Evolutionary conservation across 306 rosid genomes (phyloP), one percentile per base, ranked within the genome.

Genomic region (Vigna radiata): DNA sequence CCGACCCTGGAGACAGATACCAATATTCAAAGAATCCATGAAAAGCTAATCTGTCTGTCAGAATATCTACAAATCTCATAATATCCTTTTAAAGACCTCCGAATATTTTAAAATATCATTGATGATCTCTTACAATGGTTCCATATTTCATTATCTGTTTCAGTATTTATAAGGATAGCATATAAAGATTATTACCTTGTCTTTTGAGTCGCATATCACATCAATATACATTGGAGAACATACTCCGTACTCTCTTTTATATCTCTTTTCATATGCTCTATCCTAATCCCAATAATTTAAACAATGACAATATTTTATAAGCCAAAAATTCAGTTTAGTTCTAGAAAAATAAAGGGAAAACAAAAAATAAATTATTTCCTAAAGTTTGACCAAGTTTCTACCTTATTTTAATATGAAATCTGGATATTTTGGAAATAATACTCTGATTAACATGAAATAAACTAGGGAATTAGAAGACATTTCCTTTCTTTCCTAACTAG

Each of bases 371-470:
- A 23, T 13, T 81, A 10, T 74, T 44, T 56, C n/a, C 43, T 0
- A 23, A 59, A 62, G 39, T 62, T 61, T 17, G 25, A 70, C 56
- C 31, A 46, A n/a, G 49, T 3, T 60, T 27, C 63, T 70, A 80
- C 73, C 54, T 55, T 37, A 29, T 21, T 71, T 77, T 21, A 53
- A 68, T 70, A 79, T 37, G 17, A 56, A 78, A 69, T 16, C 18
- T 19, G 44, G 64, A 70, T 31, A 58, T 19, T 41, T 60, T 36
- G 65, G 8, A 37, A 68, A 48, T 23, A 15, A 60, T 48, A 48
- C 18, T 79, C 64, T n/a, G 66, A 60, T 50, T 47, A 18, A 49
- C 39, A 14, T 44, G 48, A 58, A 78, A 72, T 43, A 43, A 44
- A 48, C 44, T 52, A 48, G 13, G 29, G 18, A 64, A 15, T 18